Evolutionary conservation across 2,329 filamentous ascomycete species (phyloP).

Genomic region (Parafenestella ontariensis): DNA sequence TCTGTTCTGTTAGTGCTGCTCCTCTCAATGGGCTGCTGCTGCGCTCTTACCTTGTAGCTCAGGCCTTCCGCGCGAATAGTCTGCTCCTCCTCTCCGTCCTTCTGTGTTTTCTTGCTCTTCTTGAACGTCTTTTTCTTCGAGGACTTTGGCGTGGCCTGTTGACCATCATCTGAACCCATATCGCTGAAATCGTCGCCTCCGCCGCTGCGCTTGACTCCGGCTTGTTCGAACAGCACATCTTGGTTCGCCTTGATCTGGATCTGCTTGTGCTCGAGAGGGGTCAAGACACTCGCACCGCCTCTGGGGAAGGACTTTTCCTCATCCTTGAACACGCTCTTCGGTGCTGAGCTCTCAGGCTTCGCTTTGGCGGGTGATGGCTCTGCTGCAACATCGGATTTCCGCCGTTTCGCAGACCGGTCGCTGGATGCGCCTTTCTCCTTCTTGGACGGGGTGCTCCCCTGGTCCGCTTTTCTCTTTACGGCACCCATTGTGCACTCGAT

Average conservation of each 20-base stretch:
- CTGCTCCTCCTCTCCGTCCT: constrained; percentile 53
- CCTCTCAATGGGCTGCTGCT: neutral
- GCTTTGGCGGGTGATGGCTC: constrained; percentile 36
- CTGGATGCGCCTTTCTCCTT: constrained; percentile 36
- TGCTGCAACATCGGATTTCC: constrained; percentile 43
- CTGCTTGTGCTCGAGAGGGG: constrained; percentile 93
- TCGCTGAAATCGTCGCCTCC: constrained; percentile 50
- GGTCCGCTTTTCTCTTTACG: constrained; percentile 56
- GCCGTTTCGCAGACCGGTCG: constrained; percentile 47
- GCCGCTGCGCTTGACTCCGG: constrained; percentile 64
- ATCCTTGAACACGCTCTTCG: constrained; percentile 63
- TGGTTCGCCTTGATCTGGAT: constrained; percentile 92
- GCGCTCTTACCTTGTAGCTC: constrained; percentile 78
- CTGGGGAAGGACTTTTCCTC: constrained; percentile 92
- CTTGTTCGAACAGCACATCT: constrained; percentile 89
- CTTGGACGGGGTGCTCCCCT: constrained; percentile 36
- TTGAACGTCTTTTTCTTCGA: constrained; percentile 60
- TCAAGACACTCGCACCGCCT: constrained; percentile 88
- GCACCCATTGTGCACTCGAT: constrained; percentile 49
- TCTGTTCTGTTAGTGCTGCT: constrained; percentile 59
- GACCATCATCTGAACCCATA: constrained; percentile 49
- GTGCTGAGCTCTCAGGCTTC: constrained; percentile 42
- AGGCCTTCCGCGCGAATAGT: constrained; percentile 80
- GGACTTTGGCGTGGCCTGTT: constrained; percentile 54
- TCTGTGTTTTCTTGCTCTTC: constrained; percentile 50